Evolutionary conservation across 1,284 basidiomycete genomes (phyloP).

Genomic region (Fomes fomentarius): DNA sequence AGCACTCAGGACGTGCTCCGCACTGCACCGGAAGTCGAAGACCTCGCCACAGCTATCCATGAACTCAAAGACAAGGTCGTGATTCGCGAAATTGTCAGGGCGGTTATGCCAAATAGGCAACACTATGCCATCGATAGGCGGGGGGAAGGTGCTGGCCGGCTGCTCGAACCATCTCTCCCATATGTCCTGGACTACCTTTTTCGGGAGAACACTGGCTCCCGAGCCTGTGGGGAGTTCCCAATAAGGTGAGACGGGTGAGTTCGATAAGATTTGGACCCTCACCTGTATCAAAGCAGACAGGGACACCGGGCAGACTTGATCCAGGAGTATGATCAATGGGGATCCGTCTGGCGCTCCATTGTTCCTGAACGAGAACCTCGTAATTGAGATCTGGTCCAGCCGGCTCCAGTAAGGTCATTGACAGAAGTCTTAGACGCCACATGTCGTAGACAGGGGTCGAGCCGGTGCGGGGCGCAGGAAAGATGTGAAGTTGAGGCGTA

Average conservation of each 20-base stretch:
- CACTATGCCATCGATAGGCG: background rate
- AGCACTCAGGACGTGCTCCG: background rate
- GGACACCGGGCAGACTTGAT: background rate
- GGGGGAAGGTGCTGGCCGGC: background rate
- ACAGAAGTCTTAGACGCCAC: background rate
- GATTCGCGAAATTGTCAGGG: background rate
- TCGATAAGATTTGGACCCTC: too few relatives aligned
- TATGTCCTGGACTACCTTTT: background rate
- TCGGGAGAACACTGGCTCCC: background rate
- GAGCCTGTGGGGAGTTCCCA: too few relatives aligned
- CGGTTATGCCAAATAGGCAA: background rate
- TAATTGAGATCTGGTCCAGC: background rate
- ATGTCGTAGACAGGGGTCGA: background rate
- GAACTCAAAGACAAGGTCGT: background rate
- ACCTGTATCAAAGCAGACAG: background rate
- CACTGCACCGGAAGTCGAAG: background rate
- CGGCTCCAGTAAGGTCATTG: background rate
- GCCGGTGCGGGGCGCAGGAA: background rate
- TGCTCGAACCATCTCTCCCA: background rate
- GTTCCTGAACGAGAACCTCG: background rate
- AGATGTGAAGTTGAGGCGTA: background rate
- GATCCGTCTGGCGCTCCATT: background rate
- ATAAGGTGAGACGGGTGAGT: too few relatives aligned
- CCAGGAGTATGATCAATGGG: background rate
- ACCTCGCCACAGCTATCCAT: background rate